These are phyloP conservation scores for fission yeast (Schizosaccharomyces pombe) DNA, from an alignment of 805 yeast genomes.

Conservation along the genomic window DNA sequence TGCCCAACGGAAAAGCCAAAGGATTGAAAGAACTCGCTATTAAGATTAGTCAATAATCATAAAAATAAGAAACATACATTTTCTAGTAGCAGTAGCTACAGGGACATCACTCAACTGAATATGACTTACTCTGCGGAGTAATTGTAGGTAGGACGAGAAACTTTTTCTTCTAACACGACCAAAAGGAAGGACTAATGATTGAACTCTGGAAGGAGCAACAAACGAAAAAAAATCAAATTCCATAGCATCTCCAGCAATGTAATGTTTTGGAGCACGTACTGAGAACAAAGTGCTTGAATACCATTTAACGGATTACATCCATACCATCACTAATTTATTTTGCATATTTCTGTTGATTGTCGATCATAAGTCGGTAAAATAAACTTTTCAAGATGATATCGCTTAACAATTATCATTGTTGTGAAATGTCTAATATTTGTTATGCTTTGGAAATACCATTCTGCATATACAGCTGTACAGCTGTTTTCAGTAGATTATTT, in stretches of 20 bases:
- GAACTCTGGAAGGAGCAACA: not conserved
- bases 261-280: no score
- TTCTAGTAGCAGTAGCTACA: not conserved
- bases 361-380: no score
- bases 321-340: no score
- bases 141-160: not conserved
- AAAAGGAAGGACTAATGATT: not conserved
- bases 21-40: slow-evolving; percentile 27
- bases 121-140: not conserved
- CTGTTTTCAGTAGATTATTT: no score
- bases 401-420: no score
- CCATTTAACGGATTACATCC: no score
- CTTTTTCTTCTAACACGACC: not conserved
- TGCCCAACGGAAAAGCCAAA: slow-evolving; percentile 61
- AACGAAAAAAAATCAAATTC: not conserved
- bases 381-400: no score
- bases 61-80: not conserved
- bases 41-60: not conserved
- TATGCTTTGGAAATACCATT: no score
- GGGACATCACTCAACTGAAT: not conserved
- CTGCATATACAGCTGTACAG: no score
- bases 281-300: no score
- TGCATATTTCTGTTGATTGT: no score
- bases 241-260: not conserved
- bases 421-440: no score